Evolutionary conservation across 768 basidiomycete species (phyloP), one percentile per base, ranked within the genome.

Genomic region (Gloeopeniophorella convolvens): DNA sequence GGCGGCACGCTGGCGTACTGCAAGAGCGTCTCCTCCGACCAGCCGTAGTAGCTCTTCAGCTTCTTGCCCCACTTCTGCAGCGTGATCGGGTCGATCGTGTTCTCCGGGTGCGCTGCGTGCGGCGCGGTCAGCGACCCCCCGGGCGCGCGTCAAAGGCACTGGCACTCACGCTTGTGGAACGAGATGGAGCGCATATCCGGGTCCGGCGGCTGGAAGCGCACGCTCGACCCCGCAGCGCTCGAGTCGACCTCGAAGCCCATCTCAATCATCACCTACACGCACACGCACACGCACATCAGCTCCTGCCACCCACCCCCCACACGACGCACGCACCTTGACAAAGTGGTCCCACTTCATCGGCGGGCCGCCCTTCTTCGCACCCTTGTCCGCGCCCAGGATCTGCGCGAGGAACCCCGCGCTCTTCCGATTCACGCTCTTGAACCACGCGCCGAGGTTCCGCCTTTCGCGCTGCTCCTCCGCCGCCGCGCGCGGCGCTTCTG

Each of bases 291-390:
- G n/a, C n/a, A n/a, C n/a, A n/a, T n/a, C n/a, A n/a, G n/a, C n/a
- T n/a, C n/a, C n/a, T n/a, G n/a, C n/a, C n/a, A n/a, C n/a, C n/a
- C n/a, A n/a, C n/a, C n/a, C n/a, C n/a, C n/a, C n/a, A n/a, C n/a
- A n/a, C n/a, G n/a, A n/a, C n/a, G n/a, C 16, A 27, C 51, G 39
- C 21, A 49, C 68, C 56, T 63, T 63, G 33, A 65, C 56, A 49
- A 69, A 62, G 26, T 64, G 43, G 44, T 69, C 61, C 68, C 67
- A 67, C 48, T 63, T 59, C 64, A 69, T 60, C 21, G 60, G 39
- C 35, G 59, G 50, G 55, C 55, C 46, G 7, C 54, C 54, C 34
- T 60, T 54, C 46, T 55, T 58, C 18, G 60, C 51, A 16, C 58
- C 58, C 28, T 60, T 51, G 40, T 58, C 46, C 31, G 54, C 50